Evolutionary conservation across 768 basidiomycete species (phyloP), one percentile per base, ranked within the genome.

Genomic region (Russula lepida): DNA sequence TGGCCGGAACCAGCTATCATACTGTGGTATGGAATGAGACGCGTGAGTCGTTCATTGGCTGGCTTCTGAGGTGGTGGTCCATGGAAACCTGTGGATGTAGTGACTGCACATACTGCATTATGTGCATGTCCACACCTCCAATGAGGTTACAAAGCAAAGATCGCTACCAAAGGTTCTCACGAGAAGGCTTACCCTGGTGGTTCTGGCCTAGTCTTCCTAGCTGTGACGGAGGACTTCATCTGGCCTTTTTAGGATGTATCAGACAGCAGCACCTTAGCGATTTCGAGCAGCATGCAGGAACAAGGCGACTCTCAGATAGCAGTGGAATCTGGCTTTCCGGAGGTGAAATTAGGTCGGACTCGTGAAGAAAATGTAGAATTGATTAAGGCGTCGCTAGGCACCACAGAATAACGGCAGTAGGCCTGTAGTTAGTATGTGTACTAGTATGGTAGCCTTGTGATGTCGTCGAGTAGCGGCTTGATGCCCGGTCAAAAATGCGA

Each of bases 381-480:
- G 0, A 21, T 21, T 11, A 2, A 43, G 2, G n/a, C n/a, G 3
- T n/a, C 9, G 3, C 4, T 0, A n/a, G n/a, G n/a, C n/a, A n/a
- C n/a, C n/a, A n/a, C 19, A n/a, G n/a, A 0, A 2, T 3, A 1
- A 41, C 6, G 9, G 39, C 39, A 41, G 39, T 41, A 41, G 19
- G 39, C 19, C n/a, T 41, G 41, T 43, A 43, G 41, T 43, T 43
- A 41, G 41, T n/a, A 41, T n/a, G 41, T 41, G n/a, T n/a, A n/a
- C n/a, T n/a, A n/a, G 17, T 41, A 35, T 12, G 35, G 41, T 39
- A 39, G 37, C 37, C 37, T 12, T 39, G 17, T 39, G 37, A 13
- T 39, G n/a, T n/a, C n/a, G 17, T 39, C 37, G 37, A 39, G 17
- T 39, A 39, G 17, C 13, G 17, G 4, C 37, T 39, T 39, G 37